These are phyloP conservation scores for Suillus sp. DNA, from an alignment of 768 basidiomycete genomes.

Conservation along the genomic window DNA sequence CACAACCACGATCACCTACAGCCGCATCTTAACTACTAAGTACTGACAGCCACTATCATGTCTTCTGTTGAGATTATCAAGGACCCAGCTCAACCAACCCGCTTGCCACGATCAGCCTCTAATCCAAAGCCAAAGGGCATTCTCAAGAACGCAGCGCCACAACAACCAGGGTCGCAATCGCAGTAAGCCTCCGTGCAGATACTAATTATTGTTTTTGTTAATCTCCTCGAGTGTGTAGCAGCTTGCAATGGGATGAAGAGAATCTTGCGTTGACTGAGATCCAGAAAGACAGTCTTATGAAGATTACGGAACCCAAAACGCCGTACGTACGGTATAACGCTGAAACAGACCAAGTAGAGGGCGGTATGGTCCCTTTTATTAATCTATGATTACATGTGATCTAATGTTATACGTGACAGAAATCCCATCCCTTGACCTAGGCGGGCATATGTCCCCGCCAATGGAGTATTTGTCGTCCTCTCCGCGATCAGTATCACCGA, in stretches of 20 bases:
- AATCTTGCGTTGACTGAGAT: conserved; percentile 92
- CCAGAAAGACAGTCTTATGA: conserved; percentile 95
- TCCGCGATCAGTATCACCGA: conserved; percentile 51
- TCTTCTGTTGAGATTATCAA: conserved; percentile 32
- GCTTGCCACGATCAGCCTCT: conserved; percentile 62
- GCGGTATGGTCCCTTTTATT: conserved; percentile 53
- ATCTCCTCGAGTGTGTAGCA: conserved; percentile 38
- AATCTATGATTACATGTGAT: conserved; percentile 5
- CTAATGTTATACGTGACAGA: conserved; percentile 45
- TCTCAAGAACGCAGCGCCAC: conserved; percentile 75
- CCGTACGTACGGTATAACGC: conserved; percentile 92
- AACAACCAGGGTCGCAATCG: conserved; percentile 39
- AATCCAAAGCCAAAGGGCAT: conserved; percentile 84
- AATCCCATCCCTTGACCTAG: conserved; percentile 77
- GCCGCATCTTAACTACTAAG: neutral
- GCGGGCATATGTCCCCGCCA: conserved; percentile 36
- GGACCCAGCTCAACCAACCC: conserved; percentile 49
- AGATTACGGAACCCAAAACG: conserved; percentile 98
- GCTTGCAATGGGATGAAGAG: conserved; percentile 93
- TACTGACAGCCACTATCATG: conserved; percentile 19
- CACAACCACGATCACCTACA: neutral
- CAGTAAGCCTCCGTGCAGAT: conserved; percentile 49
- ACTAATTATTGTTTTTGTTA: neutral
- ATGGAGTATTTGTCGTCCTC: conserved; percentile 42
- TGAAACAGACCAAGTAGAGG: conserved; percentile 81